Base-by-base conservation (phyloP, 441 rosid species). In the Populus tomentosa region DNA sequence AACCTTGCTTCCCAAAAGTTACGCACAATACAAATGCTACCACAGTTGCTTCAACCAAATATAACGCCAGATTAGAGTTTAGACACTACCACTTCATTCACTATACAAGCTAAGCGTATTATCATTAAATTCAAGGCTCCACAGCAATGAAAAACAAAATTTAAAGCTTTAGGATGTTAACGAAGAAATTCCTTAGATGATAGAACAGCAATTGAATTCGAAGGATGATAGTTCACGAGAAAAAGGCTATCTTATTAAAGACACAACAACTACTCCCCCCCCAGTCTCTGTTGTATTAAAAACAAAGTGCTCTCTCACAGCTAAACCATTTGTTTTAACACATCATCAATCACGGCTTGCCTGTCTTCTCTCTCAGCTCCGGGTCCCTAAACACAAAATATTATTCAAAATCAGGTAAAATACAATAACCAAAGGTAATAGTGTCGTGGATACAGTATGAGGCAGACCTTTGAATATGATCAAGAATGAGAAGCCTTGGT, bases 401-500 rank as follows among this genome's bases (percentile, higher is more conserved):
- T 63, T 23, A 26, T 42, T 61, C 76, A 40, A 59, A 50, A 64
- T 73, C n/a, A 74, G 68, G 73, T 1, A 10, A n/a, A 67, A 28
- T 14, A 23, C 21, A 63, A 73, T 59, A 66, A 40, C 14, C 14
- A 71, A 4, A 21, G 53, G 16, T 2, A 26, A 28, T 23, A 56
- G 23, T 30, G 56, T 6, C 38, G n/a, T 28, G 23, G n/a, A 20
- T 53, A 40, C 42, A 81, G 30, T 14, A 50, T 71, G 72, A 81
- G 62, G 42, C 88, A 67, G 62, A 92, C 99, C 97, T 94, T 85
- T 90, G 89, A 73, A 92, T 86, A 76, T 88, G 94, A 78, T 95
- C 92, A 3, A 94, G 95, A 71, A 95, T 95, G 76, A 92, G 91
- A 40, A 95, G 94, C 80, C 98, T 90, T 13, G 98, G 99, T 71